These are phyloP conservation scores for Mycena sp. DNA, from an alignment of 1,284 basidiomycete genomes.

Conservation along the genomic window DNA sequence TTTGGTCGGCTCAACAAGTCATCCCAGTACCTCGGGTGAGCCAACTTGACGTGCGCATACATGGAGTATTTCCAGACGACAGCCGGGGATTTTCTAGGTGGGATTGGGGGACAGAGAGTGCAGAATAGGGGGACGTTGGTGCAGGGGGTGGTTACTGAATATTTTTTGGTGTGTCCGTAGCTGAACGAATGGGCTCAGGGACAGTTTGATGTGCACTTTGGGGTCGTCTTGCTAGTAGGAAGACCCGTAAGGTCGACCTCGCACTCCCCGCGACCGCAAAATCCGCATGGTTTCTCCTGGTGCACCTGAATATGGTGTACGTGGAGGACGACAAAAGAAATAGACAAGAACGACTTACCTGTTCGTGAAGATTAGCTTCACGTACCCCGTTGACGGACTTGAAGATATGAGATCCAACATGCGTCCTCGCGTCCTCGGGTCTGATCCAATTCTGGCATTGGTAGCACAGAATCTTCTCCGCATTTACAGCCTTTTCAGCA, in stretches of 20 bases:
- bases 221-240: no score
- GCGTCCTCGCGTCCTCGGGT: not conserved
- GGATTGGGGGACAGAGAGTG: no score
- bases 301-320: no score
- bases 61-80: no score
- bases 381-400: no score
- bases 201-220: not conserved
- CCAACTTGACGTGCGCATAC: no score
- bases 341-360: not conserved
- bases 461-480: not conserved
- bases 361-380: not conserved
- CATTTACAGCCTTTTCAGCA: not conserved
- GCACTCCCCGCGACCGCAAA: not conserved
- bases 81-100: no score
- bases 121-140: constrained; percentile 1
- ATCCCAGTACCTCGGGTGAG: constrained; percentile 2
- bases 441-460: constrained; percentile 1
- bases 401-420: no score
- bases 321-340: no score
- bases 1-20: not conserved
- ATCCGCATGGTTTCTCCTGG: not conserved
- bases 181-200: not conserved
- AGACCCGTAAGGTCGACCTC: no score
- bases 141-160: not conserved
- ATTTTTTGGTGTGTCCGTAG: constrained; percentile 4